These are phyloP conservation scores for Isoetes engelmannii DNA, from an alignment of 83 land plant species.

Conservation along the genomic window DNA sequence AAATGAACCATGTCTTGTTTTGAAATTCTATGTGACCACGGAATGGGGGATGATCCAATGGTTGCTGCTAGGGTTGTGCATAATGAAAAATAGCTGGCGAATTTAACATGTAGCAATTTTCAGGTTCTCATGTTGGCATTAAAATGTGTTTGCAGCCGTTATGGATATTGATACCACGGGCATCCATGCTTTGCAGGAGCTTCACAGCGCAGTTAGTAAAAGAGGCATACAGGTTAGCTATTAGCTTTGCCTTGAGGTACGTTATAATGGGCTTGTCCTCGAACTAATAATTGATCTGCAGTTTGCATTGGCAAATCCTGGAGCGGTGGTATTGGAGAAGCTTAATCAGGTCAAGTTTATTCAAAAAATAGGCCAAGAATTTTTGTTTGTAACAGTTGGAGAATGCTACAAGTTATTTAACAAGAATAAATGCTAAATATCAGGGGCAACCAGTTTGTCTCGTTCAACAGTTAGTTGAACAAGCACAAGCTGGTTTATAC, in stretches of 20 bases:
- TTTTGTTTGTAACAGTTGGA: constrained; percentile 52
- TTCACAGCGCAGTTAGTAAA: constrained; percentile 35
- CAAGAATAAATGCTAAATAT: too few species aligned
- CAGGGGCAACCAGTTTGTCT: too few species aligned
- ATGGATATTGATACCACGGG: constrained; percentile 64
- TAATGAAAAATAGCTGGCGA: too few species aligned
- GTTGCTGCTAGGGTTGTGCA: too few species aligned
- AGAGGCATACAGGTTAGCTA: constrained; percentile 38
- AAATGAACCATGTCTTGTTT: too few species aligned
- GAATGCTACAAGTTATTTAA: constrained; percentile 25
- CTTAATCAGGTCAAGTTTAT: constrained; percentile 37
- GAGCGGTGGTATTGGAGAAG: constrained; percentile 58
- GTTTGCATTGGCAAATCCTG: constrained; percentile 60
- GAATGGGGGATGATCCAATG: too few species aligned
- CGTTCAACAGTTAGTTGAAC: too few species aligned
- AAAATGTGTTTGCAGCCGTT: constrained; percentile 36
- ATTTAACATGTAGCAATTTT: too few species aligned
- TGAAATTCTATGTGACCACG: too few species aligned
- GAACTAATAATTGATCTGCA: constrained; percentile 1
- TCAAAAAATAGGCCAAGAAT: constrained; percentile 42
- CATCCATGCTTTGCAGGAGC: constrained; percentile 47
- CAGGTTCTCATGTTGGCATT: too few species aligned
- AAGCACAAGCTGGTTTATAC: too few species aligned
- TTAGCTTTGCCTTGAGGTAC: too few species aligned
- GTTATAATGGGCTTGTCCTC: not conserved